phyloP scores from a whole-genome alignment of 2,329 filamentous ascomycete species.

The Bipolaris victoriae region DNA sequence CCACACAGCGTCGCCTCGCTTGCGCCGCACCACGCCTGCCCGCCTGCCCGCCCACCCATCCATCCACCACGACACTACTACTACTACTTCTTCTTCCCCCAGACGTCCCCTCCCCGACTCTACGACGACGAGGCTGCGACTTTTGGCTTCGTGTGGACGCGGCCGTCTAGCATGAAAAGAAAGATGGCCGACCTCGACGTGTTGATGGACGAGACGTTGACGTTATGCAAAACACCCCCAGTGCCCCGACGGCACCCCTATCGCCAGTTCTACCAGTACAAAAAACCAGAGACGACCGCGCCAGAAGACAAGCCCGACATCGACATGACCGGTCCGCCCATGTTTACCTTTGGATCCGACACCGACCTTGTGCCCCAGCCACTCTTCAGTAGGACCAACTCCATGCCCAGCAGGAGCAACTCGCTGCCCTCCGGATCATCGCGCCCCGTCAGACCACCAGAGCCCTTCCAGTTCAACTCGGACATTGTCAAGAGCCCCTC shows the following conservation, averaged over 20 bases:
- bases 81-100: background rate
- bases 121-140: constrained; percentile 11
- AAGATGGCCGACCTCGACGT: constrained; percentile 18
- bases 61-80: background rate
- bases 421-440: constrained; percentile 19
- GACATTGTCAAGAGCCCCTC: constrained; percentile 18
- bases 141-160: background rate
- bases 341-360: constrained; percentile 16
- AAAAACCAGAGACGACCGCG: constrained; percentile 19
- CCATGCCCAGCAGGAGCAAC: constrained; percentile 25
- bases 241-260: constrained; percentile 23
- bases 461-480: constrained; percentile 24
- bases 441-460: constrained; percentile 13
- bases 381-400: constrained; percentile 33
- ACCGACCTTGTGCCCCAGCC: constrained; percentile 32
- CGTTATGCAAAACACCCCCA: constrained; percentile 25
- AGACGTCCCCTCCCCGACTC: background rate
- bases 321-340: constrained; percentile 16
- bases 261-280: constrained; percentile 21
- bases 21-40: constrained; percentile 10
- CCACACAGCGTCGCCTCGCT: constrained; percentile 12
- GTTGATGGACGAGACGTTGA: constrained; percentile 21
- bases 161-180: constrained; percentile 17
- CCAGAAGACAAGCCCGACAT: constrained; percentile 13
- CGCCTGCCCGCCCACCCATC: background rate